phyloP scores from a whole-genome alignment of 768 basidiomycete genomes.

The Kwoniella heveanensis region DNA sequence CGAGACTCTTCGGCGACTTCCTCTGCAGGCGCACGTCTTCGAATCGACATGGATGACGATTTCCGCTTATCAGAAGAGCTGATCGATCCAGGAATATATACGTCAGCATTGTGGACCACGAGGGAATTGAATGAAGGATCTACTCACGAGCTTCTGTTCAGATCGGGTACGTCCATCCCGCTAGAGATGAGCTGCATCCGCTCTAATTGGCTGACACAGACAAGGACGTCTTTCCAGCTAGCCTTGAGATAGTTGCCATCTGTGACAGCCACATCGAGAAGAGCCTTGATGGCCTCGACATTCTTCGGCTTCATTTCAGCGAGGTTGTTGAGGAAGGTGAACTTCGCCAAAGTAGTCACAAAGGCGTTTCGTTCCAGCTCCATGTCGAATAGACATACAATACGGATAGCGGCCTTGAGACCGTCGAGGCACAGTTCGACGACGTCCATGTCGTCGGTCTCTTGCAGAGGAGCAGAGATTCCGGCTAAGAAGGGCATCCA shows the following conservation, averaged over 20 bases:
- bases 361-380: constrained; percentile 98
- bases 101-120: background rate
- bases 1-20: constrained; percentile 95
- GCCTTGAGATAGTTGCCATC: constrained; percentile 95
- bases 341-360: constrained; percentile 92
- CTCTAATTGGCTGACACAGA: constrained; percentile 96
- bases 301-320: constrained; percentile 99
- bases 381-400: constrained; percentile 94
- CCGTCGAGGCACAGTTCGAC: constrained; percentile 92
- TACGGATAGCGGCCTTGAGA: constrained; percentile 93
- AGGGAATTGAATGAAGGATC: too few species aligned
- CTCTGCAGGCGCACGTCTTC: constrained; percentile 63
- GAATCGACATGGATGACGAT: constrained; percentile 16
- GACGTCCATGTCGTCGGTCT: constrained; percentile 88
- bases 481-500: constrained; percentile 99
- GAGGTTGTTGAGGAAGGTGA: constrained; percentile 95
- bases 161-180: constrained; percentile 80
- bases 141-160: constrained; percentile 76
- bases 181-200: constrained; percentile 96
- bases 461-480: constrained; percentile 88
- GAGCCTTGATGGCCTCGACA: constrained; percentile 95
- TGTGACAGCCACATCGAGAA: constrained; percentile 91
- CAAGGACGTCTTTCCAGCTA: constrained; percentile 94
- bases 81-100: background rate
- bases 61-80: constrained; percentile 21